Percentiles rank a stretch among this genome's conserved stretches.
These are phyloP conservation scores for Mayamaea pseudoterrestris DNA, from an alignment of 108 stramenopile species.

Conservation along the genomic window DNA sequence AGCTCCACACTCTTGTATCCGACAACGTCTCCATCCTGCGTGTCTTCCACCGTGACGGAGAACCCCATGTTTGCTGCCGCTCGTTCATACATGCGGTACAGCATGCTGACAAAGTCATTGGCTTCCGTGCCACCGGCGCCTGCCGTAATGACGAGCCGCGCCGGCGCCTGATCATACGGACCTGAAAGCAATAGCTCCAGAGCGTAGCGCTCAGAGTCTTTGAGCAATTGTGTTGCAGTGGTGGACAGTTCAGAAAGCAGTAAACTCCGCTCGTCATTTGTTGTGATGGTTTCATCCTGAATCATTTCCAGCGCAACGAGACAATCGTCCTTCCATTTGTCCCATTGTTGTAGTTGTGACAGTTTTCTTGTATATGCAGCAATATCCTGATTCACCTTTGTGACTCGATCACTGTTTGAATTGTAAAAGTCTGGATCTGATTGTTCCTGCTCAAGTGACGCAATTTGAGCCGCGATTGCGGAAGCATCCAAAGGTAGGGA, in stretches of 20 bases:
- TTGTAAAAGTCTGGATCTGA: conserved; percentile 60
- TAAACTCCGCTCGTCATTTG: conserved; percentile 32
- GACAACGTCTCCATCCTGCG: conserved; percentile 59
- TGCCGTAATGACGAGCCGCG: conserved; percentile 86
- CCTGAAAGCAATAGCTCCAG: conserved; percentile 56
- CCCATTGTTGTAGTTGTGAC: conserved; percentile 33
- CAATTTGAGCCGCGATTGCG: conserved; percentile 7
- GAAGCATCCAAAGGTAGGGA: neutral
- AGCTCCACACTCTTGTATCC: conserved; percentile 86
- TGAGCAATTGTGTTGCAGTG: conserved; percentile 21
- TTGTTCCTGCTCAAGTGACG: conserved; percentile 47
- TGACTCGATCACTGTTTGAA: conserved; percentile 27
- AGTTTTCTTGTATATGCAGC: conserved; percentile 24
- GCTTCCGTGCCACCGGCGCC: conserved; percentile 97
- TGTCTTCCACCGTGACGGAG: conserved; percentile 29
- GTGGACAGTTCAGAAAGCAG: conserved; percentile 37
- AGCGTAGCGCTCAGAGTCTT: conserved; percentile 45
- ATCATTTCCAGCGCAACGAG: conserved; percentile 48
- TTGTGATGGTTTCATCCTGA: conserved; percentile 6
- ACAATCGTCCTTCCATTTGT: conserved; percentile 31
- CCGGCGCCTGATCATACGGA: conserved; percentile 60
- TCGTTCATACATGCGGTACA: conserved; percentile 73
- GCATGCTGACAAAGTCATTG: conserved; percentile 80
- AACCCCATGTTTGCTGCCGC: conserved; percentile 60
- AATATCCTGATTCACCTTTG: conserved; percentile 34